Conservation (phyloP, 768 basidiomycete species). For the Podaxis pistillaris region DNA sequence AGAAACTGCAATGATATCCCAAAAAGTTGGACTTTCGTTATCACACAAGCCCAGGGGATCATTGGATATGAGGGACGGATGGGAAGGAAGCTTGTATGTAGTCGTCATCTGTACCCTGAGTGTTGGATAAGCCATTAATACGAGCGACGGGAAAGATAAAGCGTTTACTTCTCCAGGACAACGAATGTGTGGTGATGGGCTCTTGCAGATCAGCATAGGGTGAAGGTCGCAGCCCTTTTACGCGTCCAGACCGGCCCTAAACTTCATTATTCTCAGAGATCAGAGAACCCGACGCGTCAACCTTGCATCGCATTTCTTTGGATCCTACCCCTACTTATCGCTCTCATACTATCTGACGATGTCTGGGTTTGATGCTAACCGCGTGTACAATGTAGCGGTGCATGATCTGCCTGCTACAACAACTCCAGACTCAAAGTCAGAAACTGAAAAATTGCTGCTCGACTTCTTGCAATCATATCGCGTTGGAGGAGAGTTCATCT, state of each 20-base stretch:
- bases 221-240: neutral
- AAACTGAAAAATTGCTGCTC: slow-evolving; percentile 74
- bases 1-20: slow-evolving; percentile 26
- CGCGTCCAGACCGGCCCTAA: slow-evolving; percentile 36
- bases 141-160: neutral
- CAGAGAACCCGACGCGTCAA: slow-evolving; percentile 12
- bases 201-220: neutral
- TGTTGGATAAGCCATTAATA: neutral
- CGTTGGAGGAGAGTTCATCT: slow-evolving; percentile 88
- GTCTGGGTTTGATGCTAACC: slow-evolving; percentile 88
- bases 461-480: slow-evolving; percentile 90
- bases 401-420: slow-evolving; percentile 58
- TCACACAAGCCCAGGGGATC: slow-evolving; percentile 30
- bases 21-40: slow-evolving; percentile 24
- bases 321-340: slow-evolving; percentile 4
- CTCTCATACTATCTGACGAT: slow-evolving; percentile 35
- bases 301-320: slow-evolving; percentile 8
- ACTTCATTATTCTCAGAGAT: slow-evolving; percentile 24
- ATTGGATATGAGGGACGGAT: slow-evolving; percentile 21
- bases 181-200: neutral
- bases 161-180: neutral
- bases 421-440: slow-evolving; percentile 71
- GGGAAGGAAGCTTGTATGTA: slow-evolving; percentile 26
- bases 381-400: slow-evolving; percentile 78
- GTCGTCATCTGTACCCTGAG: neutral